phyloP scores from a whole-genome alignment of 371 early-diverging fungal genomes.

The Paraphysoderma sedebokerense region DNA sequence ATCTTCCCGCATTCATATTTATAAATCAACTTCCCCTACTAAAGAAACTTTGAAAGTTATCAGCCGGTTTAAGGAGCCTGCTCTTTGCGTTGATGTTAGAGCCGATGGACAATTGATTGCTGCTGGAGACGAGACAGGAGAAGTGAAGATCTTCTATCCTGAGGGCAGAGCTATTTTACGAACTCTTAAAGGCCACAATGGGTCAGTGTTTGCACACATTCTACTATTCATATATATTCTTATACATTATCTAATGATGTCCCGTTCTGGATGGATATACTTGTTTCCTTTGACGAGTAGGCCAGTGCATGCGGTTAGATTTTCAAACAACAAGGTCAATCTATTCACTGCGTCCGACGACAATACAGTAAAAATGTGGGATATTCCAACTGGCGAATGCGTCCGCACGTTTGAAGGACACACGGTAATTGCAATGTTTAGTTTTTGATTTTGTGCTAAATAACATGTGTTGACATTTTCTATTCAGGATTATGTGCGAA shows the following conservation, averaged over 20 bases:
- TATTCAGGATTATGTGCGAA: conserved; percentile 61
- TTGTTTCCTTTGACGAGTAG: conserved; percentile 12
- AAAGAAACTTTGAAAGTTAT: conserved; percentile 68
- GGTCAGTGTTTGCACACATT: conserved; percentile 1
- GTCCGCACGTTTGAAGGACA: conserved; percentile 61
- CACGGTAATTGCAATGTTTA: conserved; percentile 14
- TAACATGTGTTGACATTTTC: not conserved
- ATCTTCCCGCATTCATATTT: conserved; percentile 80
- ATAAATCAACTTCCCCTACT: conserved; percentile 60
- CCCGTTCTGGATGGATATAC: too few species aligned
- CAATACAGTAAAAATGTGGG: conserved; percentile 78
- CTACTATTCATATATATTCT: not conserved
- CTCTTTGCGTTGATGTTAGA: conserved; percentile 59
- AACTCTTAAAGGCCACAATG: conserved; percentile 72
- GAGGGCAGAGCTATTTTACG: conserved; percentile 70
- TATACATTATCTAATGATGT: not conserved
- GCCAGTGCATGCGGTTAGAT: conserved; percentile 65
- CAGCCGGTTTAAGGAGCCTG: conserved; percentile 76
- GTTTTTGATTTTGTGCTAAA: conserved; percentile 1
- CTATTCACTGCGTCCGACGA: conserved; percentile 82
- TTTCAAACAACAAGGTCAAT: conserved; percentile 56
- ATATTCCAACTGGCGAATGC: conserved; percentile 66
- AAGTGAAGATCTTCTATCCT: conserved; percentile 66
- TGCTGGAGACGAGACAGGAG: conserved; percentile 80
- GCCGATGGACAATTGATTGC: conserved; percentile 77